These are phyloP conservation scores for Achaetomiella virescens DNA, from an alignment of 495 filamentous ascomycete species.

Conservation along the genomic window DNA sequence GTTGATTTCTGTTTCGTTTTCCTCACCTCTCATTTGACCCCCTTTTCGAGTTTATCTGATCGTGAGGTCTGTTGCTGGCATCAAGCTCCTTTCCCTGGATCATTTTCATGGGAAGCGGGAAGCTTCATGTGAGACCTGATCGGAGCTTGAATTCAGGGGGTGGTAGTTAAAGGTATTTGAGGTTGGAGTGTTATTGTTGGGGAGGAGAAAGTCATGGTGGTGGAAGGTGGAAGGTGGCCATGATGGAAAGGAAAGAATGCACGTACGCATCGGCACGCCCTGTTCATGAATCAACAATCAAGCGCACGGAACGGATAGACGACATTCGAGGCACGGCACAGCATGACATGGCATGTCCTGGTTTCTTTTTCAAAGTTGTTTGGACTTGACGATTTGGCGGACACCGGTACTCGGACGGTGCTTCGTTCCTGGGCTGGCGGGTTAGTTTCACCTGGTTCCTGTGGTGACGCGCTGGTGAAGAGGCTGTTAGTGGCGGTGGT, in stretches of 20 bases:
- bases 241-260: conserved; percentile 3
- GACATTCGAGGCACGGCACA: conserved; percentile 5
- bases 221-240: conserved; percentile 1
- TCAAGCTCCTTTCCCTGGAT: neutral
- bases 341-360: conserved; percentile 5
- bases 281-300: conserved; percentile 3
- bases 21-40: neutral
- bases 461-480: neutral
- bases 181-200: neutral
- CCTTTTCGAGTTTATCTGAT: neutral
- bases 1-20: neutral
- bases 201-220: neutral
- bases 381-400: neutral
- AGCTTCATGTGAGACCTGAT: conserved; percentile 6
- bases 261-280: neutral
- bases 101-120: neutral
- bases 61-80: conserved; percentile 6
- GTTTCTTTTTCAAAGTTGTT: too few species aligned
- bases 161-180: neutral
- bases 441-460: neutral
- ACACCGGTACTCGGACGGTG: neutral
- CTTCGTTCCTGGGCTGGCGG: neutral
- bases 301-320: conserved; percentile 1
- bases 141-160: neutral
- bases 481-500: neutral